Evolutionary conservation across 495 filamentous ascomycete genomes (phyloP).

Genomic region (Parmelia sp.): DNA sequence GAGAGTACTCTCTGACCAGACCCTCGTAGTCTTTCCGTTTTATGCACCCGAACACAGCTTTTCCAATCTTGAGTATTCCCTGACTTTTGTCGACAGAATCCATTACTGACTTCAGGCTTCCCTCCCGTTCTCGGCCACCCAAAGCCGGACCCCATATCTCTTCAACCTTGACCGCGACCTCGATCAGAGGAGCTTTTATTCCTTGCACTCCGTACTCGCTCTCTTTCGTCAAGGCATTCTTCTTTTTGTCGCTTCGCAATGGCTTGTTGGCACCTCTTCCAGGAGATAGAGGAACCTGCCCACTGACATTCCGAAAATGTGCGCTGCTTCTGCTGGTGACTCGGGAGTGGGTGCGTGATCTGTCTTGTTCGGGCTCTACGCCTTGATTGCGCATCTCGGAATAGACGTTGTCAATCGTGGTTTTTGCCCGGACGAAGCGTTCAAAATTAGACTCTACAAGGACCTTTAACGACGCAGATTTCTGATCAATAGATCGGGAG

Average conservation of each 20-base stretch:
- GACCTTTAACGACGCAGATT: constrained; percentile 89
- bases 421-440: constrained; percentile 90
- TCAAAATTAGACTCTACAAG: constrained; percentile 97
- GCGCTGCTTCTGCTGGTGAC: constrained; percentile 44
- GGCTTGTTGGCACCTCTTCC: constrained; percentile 28
- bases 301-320: constrained; percentile 28
- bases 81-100: constrained; percentile 68
- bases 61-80: constrained; percentile 71
- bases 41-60: constrained; percentile 73
- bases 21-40: constrained; percentile 83
- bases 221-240: constrained; percentile 87
- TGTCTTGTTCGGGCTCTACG: constrained; percentile 48
- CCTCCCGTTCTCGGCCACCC: constrained; percentile 86
- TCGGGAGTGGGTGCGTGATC: constrained; percentile 49
- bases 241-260: constrained; percentile 51
- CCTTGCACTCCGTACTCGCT: constrained; percentile 90
- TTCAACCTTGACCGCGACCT: constrained; percentile 87
- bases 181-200: constrained; percentile 77
- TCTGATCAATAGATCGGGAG: constrained; percentile 88
- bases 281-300: constrained; percentile 32
- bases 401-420: constrained; percentile 96
- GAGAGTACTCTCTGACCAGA: constrained; percentile 77
- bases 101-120: constrained; percentile 68
- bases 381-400: constrained; percentile 93
- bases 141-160: constrained; percentile 95